A percentile compares a stretch with the other conserved stretches of the same genome.
These are phyloP conservation scores for Dioscorea cayenensis DNA, from an alignment of 116 monocot species.

Conservation along the genomic window DNA sequence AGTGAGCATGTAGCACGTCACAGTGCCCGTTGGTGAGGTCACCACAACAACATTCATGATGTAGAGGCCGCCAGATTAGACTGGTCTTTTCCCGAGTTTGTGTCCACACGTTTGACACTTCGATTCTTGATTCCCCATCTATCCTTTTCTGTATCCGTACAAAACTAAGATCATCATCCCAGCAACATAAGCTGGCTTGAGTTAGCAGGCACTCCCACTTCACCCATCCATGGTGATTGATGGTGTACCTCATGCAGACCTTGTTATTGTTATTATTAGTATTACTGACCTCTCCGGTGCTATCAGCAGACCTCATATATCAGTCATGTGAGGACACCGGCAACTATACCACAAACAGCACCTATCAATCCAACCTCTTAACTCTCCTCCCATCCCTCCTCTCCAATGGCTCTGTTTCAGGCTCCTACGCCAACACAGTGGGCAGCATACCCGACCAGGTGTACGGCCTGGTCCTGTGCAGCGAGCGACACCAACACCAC, in stretches of 20 bases:
- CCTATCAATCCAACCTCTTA: slow-evolving; percentile 9
- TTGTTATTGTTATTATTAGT: background rate
- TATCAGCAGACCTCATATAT: background rate
- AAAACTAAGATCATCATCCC: too few species aligned
- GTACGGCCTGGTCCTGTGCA: slow-evolving; percentile 21
- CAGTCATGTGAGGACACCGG: background rate
- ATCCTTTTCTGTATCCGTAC: too few species aligned
- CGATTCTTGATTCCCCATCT: too few species aligned
- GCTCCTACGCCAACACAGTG: slow-evolving; percentile 3
- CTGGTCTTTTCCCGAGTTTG: too few species aligned
- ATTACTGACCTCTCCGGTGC: background rate
- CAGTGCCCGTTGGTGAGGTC: too few species aligned
- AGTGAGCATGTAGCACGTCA: too few species aligned
- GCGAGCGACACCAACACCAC: slow-evolving; percentile 10
- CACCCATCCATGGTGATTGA: background rate
- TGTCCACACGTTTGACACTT: too few species aligned
- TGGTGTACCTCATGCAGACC: background rate
- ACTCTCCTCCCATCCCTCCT: slow-evolving; percentile 9
- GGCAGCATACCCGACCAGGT: slow-evolving; percentile 7
- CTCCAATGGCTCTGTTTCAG: slow-evolving; percentile 7
- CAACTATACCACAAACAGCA: slow-evolving; percentile 7
- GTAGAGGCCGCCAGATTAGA: too few species aligned
- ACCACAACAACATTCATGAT: too few species aligned
- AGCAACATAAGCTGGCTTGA: too few species aligned
- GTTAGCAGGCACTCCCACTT: background rate